Conservation (phyloP, 116 monocot species). For the Cymodocea nodosa region DNA sequence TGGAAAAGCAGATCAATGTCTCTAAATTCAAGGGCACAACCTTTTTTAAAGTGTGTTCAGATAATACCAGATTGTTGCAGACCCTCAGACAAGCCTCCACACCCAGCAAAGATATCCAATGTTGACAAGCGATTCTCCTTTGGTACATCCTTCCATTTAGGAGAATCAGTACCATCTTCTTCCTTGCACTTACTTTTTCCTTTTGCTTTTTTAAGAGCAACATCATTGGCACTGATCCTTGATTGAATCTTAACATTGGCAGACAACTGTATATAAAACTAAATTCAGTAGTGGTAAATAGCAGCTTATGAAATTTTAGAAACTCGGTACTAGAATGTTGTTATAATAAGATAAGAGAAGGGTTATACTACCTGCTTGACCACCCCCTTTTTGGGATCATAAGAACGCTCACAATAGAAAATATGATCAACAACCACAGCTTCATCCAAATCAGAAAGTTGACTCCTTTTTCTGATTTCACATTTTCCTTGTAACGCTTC, state of each 20-base stretch:
- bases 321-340: not conserved
- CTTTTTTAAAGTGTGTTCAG: not conserved
- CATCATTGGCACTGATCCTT: slow-evolving; percentile 3
- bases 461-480: slow-evolving; percentile 45
- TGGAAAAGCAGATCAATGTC: not conserved
- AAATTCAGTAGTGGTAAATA: not conserved
- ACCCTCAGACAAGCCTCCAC: slow-evolving; percentile 72
- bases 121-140: slow-evolving; percentile 37
- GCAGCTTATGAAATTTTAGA: too few relatives aligned
- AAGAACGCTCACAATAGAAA: slow-evolving; percentile 77
- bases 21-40: not conserved
- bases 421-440: slow-evolving; percentile 53
- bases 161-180: slow-evolving; percentile 12
- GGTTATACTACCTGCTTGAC: slow-evolving; percentile 74
- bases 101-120: slow-evolving; percentile 78
- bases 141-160: slow-evolving; percentile 13
- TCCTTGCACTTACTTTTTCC: slow-evolving; percentile 49
- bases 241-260: slow-evolving; percentile 40
- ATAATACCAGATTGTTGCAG: slow-evolving; percentile 49
- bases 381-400: slow-evolving; percentile 47
- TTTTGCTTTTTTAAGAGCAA: slow-evolving; percentile 35
- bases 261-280: slow-evolving; percentile 10
- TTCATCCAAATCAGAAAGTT: slow-evolving; percentile 38
- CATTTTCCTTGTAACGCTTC: slow-evolving; percentile 69
- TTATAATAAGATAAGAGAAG: not conserved